These are phyloP conservation scores for Didymella arachidicola DNA, from an alignment of 2,329 filamentous ascomycete species.

Conservation along the genomic window DNA sequence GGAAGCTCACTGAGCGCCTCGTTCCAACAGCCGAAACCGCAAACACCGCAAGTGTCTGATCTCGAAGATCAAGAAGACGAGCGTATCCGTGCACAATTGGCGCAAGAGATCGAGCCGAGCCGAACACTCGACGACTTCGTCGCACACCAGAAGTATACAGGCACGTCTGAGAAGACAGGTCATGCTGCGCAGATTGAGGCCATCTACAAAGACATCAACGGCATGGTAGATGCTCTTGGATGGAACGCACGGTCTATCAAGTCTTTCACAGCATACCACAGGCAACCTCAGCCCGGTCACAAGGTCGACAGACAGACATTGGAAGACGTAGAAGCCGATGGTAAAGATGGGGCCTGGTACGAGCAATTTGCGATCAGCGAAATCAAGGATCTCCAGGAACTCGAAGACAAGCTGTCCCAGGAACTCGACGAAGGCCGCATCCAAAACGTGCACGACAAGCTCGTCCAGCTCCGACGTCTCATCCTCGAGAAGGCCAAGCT, in stretches of 20 bases:
- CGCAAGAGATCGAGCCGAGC: slow-evolving; percentile 67
- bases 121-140: slow-evolving; percentile 72
- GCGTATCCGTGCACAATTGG: slow-evolving; percentile 68
- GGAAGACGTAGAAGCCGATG: slow-evolving; percentile 49
- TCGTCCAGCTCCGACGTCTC: slow-evolving; percentile 72
- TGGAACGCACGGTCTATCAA: slow-evolving; percentile 77
- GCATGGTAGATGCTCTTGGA: slow-evolving; percentile 92
- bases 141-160: slow-evolving; percentile 59
- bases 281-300: slow-evolving; percentile 54
- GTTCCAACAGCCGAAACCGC: slow-evolving; percentile 44
- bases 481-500: slow-evolving; percentile 75
- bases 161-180: slow-evolving; percentile 51
- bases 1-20: slow-evolving; percentile 45
- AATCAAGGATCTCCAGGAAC: slow-evolving; percentile 69
- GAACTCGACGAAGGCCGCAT: slow-evolving; percentile 74
- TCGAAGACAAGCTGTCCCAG: slow-evolving; percentile 69
- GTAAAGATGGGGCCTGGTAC: slow-evolving; percentile 56
- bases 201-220: slow-evolving; percentile 80
- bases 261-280: slow-evolving; percentile 71
- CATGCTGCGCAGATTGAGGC: slow-evolving; percentile 58
- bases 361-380: slow-evolving; percentile 80
- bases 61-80: slow-evolving; percentile 69
- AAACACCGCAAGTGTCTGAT: slow-evolving; percentile 49
- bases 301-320: slow-evolving; percentile 72
- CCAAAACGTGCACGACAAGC: slow-evolving; percentile 71